Evolutionary conservation across 2,329 filamentous ascomycete genomes (phyloP), one percentile per base, ranked within the genome.

Genomic region (Arthrobotrys pseudoclavata): DNA sequence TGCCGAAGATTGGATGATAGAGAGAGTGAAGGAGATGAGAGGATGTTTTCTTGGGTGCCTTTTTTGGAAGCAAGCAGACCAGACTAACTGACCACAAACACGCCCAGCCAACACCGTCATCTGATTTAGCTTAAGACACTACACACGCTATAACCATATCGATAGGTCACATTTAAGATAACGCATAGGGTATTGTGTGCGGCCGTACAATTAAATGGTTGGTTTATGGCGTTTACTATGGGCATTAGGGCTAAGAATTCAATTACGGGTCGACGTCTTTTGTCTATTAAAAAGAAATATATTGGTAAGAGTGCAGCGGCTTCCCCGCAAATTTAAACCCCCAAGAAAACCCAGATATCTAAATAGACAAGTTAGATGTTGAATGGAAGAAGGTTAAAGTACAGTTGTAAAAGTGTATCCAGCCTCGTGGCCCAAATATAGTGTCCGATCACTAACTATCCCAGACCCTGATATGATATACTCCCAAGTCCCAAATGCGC

Each of bases 21-120:
- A 53, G 57, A 71, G 34, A 48, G 48, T 45, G 40, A 60, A 37
- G 26, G 48, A 55, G 61, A 62, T 72, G 69, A 42, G 55, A 72
- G 69, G 60, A 60, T 66, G 60, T 71, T 71, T 72, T 72, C 47
- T 52, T 48, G 62, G 37, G 62, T 67, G 47, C 62, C 42, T 40
- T 34, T 67, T 67, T 67, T 67, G 64, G 50, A 53, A 68, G 64
- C 64, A 60, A 60, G 34, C 31, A 26, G 20, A 37, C 29, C 47
- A 50, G 47, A 24, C 47, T 13, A 12, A 20, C 26, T 29, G 29
- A 2, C 4, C 50, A 45, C 63, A 68, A 71, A 71, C 68, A 64
- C 69, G 40, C 31, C 57, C 61, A 50, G 48, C 48, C 60, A 64
- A 64, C 60, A 37, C 42, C 48, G 34, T 68, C 69, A 72, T 66